Evolutionary conservation across 306 rosid genomes (phyloP), one percentile per base, ranked within the genome.

Genomic region (Echinosophora koreensis): DNA sequence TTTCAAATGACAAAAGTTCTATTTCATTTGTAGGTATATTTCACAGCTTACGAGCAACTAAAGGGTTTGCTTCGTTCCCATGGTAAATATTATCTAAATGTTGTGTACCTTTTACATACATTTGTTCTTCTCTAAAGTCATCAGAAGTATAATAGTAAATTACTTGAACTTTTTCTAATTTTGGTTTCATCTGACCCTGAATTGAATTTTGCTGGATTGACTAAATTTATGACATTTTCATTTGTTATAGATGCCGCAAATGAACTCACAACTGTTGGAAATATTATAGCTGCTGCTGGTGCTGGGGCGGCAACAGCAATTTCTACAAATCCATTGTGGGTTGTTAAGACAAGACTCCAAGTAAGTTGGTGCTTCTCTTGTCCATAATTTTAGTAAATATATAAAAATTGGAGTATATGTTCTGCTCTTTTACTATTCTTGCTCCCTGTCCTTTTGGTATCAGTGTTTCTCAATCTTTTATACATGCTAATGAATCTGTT

Each of bases 281-380:
- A 95, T 79, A 86, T 95, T 90, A 74, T 89, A 30, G 97, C 93
- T 72, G 99, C 99, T 71, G 92, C 97, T 15, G 90, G 92, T 27
- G 99, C 97, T n/a, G 99, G 99, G 69, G 97, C 90, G 7, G 91
- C 96, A 76, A 95, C 99, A 35, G 87, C 97, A 44, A 77, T 92
- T 77, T 57, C 93, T 59, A 92, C 96, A 51, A 95, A 95, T 86
- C 99, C 99, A 32, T 77, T 95, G 85, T 95, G 99, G 99, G 99
- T 95, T 84, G 97, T 95, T 63, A 92, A 95, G 84, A 95, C 99
- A 59, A 89, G 97, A 75, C 99, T 95, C 38, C 99, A 95, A 89
- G 99, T 95, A 81, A 86, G 90, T 90, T 80, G 52, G 34, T 27
- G 49, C 73, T 81, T 73, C 54, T 74, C 55, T 12, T 70, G 61